These are phyloP conservation scores for Claviceps sp. DNA, from an alignment of 2,329 filamentous ascomycete genomes.

Conservation along the genomic window DNA sequence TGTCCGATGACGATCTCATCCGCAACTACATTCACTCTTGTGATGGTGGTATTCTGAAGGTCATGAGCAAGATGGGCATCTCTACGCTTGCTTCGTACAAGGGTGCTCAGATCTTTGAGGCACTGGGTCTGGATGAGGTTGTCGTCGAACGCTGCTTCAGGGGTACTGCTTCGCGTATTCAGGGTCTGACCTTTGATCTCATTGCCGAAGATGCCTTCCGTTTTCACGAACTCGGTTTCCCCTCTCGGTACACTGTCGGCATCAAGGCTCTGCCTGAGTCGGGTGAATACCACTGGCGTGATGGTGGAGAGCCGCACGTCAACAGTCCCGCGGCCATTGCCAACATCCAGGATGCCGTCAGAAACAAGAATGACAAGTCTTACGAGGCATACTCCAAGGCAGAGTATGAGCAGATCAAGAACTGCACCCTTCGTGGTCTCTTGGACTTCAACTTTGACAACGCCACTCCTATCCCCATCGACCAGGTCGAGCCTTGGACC, in stretches of 20 bases:
- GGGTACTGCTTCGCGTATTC: slow-evolving; percentile 86
- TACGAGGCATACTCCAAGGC: slow-evolving; percentile 92
- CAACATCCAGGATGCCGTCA: slow-evolving; percentile 92
- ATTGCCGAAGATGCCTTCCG: slow-evolving; percentile 92
- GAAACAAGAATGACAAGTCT: slow-evolving; percentile 95
- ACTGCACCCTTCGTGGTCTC: slow-evolving; percentile 85
- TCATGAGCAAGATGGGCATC: slow-evolving; percentile 99
- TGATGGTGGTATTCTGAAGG: slow-evolving; percentile 91
- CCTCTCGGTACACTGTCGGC: slow-evolving; percentile 61
- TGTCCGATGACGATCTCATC: slow-evolving; percentile 69
- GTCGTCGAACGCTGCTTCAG: slow-evolving; percentile 93
- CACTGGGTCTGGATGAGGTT: slow-evolving; percentile 79
- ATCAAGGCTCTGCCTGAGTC: slow-evolving; percentile 78
- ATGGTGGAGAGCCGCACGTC: slow-evolving; percentile 87
- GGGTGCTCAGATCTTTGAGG: slow-evolving; percentile 95
- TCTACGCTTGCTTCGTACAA: slow-evolving; percentile 94
- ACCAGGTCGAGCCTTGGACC: slow-evolving; percentile 96
- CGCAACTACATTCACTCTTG: slow-evolving; percentile 95
- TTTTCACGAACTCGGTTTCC: slow-evolving; percentile 88
- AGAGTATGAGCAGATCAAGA: slow-evolving; percentile 92
- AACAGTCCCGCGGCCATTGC: slow-evolving; percentile 92
- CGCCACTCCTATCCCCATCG: slow-evolving; percentile 71
- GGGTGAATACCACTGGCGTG: slow-evolving; percentile 96
- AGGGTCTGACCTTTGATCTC: slow-evolving; percentile 83
- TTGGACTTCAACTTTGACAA: slow-evolving; percentile 95